Evolutionary conservation across 2,329 filamentous ascomycete species (phyloP).

Genomic region (Didymella glomerata): DNA sequence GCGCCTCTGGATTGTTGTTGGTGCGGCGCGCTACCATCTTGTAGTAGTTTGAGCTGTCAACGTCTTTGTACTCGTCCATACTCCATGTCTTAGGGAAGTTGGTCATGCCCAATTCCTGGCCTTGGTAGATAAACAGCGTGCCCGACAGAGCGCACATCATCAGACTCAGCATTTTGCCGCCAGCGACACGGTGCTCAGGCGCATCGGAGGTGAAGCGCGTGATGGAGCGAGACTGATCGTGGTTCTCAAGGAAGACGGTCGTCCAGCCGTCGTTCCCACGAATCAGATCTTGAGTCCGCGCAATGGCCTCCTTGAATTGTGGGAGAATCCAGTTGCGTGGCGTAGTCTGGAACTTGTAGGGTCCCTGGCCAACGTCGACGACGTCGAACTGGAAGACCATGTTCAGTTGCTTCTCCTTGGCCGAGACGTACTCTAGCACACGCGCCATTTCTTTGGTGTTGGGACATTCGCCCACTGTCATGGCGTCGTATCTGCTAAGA

Average conservation of each 20-base stretch:
- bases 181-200: constrained; percentile 56
- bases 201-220: constrained; percentile 59
- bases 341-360: constrained; percentile 49
- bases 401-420: constrained; percentile 66
- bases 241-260: constrained; percentile 62
- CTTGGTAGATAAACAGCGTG: constrained; percentile 62
- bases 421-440: constrained; percentile 68
- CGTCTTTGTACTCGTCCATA: constrained; percentile 60
- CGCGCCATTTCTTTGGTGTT: constrained; percentile 66
- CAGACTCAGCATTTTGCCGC: constrained; percentile 57
- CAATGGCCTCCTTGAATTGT: constrained; percentile 43
- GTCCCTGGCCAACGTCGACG: constrained; percentile 48
- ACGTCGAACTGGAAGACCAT: constrained; percentile 70
- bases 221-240: constrained; percentile 62
- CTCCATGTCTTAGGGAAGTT: constrained; percentile 57
- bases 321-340: constrained; percentile 45
- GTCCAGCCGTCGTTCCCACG: constrained; percentile 55
- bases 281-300: constrained; percentile 44
- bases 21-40: constrained; percentile 44
- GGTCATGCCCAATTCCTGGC: constrained; percentile 61
- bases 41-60: constrained; percentile 65
- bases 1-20: constrained; percentile 42
- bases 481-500: constrained; percentile 67
- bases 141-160: constrained; percentile 60
- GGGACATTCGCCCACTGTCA: constrained; percentile 76